Conservation (phyloP, 2,329 filamentous ascomycete genomes). For the Colletotrichum orbiculare region DNA sequence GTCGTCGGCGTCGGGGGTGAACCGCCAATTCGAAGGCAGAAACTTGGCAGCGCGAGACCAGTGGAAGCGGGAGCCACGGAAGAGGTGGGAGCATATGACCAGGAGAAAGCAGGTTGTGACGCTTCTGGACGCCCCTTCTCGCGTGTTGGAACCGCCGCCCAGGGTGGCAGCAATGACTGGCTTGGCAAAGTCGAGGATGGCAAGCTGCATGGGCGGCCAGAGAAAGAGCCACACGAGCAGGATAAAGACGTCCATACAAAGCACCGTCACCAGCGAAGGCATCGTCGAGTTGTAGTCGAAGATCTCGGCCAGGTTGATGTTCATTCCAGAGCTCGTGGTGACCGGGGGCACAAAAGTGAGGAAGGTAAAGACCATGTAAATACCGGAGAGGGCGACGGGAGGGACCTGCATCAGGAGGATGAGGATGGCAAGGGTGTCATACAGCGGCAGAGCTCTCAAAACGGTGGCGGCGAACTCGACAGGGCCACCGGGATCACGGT, state of each 20-base stretch:
- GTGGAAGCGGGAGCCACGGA: conserved; percentile 60
- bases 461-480: conserved; percentile 86
- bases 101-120: conserved; percentile 78
- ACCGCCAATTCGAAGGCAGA: conserved; percentile 58
- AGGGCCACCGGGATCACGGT: conserved; percentile 78
- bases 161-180: conserved; percentile 92
- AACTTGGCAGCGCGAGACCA: conserved; percentile 59
- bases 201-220: conserved; percentile 87
- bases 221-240: conserved; percentile 88
- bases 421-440: conserved; percentile 95
- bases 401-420: conserved; percentile 95
- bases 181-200: conserved; percentile 90
- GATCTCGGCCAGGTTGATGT: conserved; percentile 87
- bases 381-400: conserved; percentile 85
- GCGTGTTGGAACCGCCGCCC: conserved; percentile 80
- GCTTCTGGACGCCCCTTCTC: conserved; percentile 76
- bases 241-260: conserved; percentile 85
- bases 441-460: conserved; percentile 87
- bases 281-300: conserved; percentile 89
- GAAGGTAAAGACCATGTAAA: conserved; percentile 92
- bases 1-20: conserved; percentile 58
- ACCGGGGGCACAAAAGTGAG: conserved; percentile 91
- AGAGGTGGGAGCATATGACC: conserved; percentile 67
- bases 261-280: conserved; percentile 85
- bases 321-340: conserved; percentile 80